Evolutionary conservation across 176 grass and related monocot genomes (phyloP).

Genomic region (Pontederia paniculata): DNA sequence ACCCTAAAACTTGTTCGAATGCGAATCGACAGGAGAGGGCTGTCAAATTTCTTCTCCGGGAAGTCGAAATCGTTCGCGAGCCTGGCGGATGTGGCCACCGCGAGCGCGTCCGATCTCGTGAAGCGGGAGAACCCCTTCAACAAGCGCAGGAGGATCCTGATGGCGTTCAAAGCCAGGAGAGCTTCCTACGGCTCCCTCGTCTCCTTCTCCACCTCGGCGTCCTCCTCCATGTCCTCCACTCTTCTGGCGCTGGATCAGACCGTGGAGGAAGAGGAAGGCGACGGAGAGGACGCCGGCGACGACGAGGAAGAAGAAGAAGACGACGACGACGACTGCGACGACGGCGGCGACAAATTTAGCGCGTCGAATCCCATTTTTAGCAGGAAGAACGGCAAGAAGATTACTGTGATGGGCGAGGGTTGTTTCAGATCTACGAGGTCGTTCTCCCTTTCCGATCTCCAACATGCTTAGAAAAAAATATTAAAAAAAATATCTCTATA

Average conservation of each 20-base stretch:
- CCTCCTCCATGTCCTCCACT: conserved; percentile 45
- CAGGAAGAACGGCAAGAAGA: not conserved
- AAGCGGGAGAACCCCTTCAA: conserved; percentile 99
- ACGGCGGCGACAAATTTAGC: not conserved
- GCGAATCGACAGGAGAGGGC: conserved; percentile 47
- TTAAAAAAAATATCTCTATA: too few relatives aligned
- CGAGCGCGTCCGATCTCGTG: conserved; percentile 40
- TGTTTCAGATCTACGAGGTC: conserved; percentile 29
- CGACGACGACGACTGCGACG: not conserved
- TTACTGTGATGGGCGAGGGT: not conserved
- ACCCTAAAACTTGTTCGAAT: not conserved
- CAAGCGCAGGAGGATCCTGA: conserved; percentile 72
- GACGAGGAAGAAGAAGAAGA: conserved; percentile 6
- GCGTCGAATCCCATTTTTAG: not conserved
- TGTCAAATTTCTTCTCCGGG: conserved; percentile 93
- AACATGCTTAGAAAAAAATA: conserved; percentile 19
- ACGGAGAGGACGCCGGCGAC: conserved; percentile 13
- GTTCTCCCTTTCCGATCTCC: conserved; percentile 36
- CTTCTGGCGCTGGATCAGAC: conserved; percentile 8
- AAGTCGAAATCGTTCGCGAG: conserved; percentile 83
- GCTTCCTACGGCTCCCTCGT: conserved; percentile 34
- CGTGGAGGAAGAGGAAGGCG: not conserved
- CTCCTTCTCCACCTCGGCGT: conserved; percentile 7
- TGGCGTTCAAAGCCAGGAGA: conserved; percentile 42
- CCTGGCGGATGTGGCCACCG: conserved; percentile 42